These are phyloP conservation scores for Golubevia pallescens DNA, from an alignment of 1,284 basidiomycete species.

Conservation along the genomic window DNA sequence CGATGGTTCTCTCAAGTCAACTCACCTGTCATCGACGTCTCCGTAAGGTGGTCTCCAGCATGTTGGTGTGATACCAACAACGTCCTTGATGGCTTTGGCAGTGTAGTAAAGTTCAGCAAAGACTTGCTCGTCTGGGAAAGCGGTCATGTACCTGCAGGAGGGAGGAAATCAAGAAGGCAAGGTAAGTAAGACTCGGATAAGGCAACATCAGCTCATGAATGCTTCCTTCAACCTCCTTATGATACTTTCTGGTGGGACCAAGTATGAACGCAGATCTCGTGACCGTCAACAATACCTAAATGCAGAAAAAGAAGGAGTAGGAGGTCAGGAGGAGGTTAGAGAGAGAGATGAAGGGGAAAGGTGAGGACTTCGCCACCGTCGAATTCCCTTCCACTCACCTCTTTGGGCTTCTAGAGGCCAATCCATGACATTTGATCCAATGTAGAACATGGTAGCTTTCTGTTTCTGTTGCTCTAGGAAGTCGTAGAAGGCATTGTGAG, in stretches of 20 bases:
- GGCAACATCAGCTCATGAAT: too few relatives aligned
- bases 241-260: conserved; percentile 68
- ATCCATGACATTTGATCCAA: conserved; percentile 68
- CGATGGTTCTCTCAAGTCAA: neutral
- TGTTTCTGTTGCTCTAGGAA: conserved; percentile 66
- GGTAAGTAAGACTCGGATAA: neutral
- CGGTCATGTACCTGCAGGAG: conserved; percentile 66
- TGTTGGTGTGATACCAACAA: conserved; percentile 67
- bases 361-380: too few relatives aligned
- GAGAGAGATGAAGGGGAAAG: conserved; percentile 1
- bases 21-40: conserved; percentile 43
- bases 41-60: conserved; percentile 68
- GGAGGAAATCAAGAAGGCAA: neutral
- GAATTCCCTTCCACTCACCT: conserved; percentile 25
- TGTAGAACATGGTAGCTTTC: conserved; percentile 67
- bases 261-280: conserved; percentile 58
- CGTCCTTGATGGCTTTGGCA: conserved; percentile 67
- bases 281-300: neutral
- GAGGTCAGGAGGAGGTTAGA: conserved; percentile 20
- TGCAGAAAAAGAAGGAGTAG: conserved; percentile 6
- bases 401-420: conserved; percentile 69
- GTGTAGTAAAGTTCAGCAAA: conserved; percentile 71
- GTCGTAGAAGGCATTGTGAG: conserved; percentile 69
- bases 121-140: conserved; percentile 67
- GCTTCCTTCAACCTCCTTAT: too few relatives aligned